Base-by-base conservation (phyloP, 768 basidiomycete genomes). In the Imleria badia region DNA sequence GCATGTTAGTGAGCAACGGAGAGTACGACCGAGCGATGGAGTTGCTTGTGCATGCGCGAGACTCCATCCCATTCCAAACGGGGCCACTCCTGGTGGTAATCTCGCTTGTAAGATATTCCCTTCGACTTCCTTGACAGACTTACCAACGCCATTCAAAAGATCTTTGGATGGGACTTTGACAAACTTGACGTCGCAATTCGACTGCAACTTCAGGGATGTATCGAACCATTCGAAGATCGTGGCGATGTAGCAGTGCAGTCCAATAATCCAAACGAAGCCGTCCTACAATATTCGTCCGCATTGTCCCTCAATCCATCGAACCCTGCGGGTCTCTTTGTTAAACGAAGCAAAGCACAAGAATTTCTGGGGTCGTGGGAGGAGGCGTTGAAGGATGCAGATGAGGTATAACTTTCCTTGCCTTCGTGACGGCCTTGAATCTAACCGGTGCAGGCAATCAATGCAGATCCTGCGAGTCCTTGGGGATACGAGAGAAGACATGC, bases 301-400 rank as follows among this genome's bases (percentile, higher is more conserved):
- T 20, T 59, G 31, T 48, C 39, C 17, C 29, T 59, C 4, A 26
- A 26, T 26, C 26, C 6, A 26, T 26, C 26, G 26, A 26, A 26
- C 26, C 26, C 26, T 6, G 26, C 26, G 5, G 41, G 51, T 26
- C 46, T 54, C 5, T 22, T 59, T 30, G 45, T 59, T 5, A 36
- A 53, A 29, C 50, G 57, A 22, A 53, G 58, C 42, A 48, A 44
- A 35, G 45, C 45, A 0, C 35, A 22, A n/a, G 41, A 34, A 13
- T 36, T 15, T 5, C 7, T 20, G 11, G 23, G 19, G 6, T 19
- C 10, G 7, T 60, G 58, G 50, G 53, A 51, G 2, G 56, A 55
- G 17, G 53, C 59, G 1, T n/a, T 65, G 39, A 35, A 33, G 1
- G 59, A 64, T n/a, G 60, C 63, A 14, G 44, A 64, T 19, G 22